Base-by-base conservation (phyloP, 257 asterid genomes). In the Lycium ferocissimum region DNA sequence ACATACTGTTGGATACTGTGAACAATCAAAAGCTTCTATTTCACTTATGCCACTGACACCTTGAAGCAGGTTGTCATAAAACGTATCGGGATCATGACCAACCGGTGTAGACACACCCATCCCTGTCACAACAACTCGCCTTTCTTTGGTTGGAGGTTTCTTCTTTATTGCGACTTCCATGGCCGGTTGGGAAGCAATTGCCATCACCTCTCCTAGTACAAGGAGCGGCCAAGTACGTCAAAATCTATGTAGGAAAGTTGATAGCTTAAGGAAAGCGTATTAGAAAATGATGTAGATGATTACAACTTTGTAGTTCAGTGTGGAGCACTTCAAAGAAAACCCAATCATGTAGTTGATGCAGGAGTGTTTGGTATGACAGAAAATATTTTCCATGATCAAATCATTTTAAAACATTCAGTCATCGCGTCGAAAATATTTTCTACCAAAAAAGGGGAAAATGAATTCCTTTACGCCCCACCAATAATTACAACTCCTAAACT, bases 111-210 rank as follows among this genome's bases (percentile, higher is more conserved):
- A 94, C 80, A 96, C 95, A 40, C 99, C 99, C 98, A 96, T 89
- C 82, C 99, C 99, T 18, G 98, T 96, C 89, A 96, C 98, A 73
- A 96, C 99, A 87, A 96, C 99, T 86, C 99, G 91, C 86, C 98
- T 92, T 86, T 93, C 92, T 90, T 89, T 93, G 82, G 91, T 91
- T 3, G 90, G 82, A 76, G 87, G 98, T 85, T 96, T 91, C 92
- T 90, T 93, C 89, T 90, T 90, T 73, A 84, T 47, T 11, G 85
- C 76, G 79, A 56, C 88, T 81, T 90, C 98, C 91, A 79, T 87
- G 75, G 83, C 86, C 35, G 96, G 94, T 67, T 92, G 88, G 80
- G 91, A 86, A 37, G 92, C 92, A n/a, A 88, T 47, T 45, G 92
- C 94, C 90, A 86, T 86, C 85, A 89, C 92, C 88, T 88, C 91